Evolutionary conservation across 2,329 filamentous ascomycete species (phyloP), one percentile per base, ranked within the genome.

Genomic region (Aspergillus neoniger): DNA sequence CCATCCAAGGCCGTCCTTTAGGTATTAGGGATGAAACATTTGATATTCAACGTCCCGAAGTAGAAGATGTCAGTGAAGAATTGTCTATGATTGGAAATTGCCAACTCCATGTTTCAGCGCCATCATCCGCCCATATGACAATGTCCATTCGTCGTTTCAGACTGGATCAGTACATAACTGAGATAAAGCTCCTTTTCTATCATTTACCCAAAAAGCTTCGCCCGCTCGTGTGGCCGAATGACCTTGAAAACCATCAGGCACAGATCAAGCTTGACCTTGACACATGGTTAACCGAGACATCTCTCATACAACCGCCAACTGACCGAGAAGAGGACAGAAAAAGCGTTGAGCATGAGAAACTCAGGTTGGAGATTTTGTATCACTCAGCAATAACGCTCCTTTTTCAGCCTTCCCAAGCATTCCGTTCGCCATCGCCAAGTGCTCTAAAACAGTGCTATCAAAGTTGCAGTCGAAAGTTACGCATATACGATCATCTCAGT

Each of bases 1-100:
- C 75, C 2, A 77, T 78, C 6, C 76, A 78, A 58, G 76, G 76
- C 6, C 73, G 75, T 1, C 76, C 75, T 1, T 67, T 78, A 2
- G 74, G 75, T 1, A 72, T 77, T 15, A 64, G 74, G 10, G 76
- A 78, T 47, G 76, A 77, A 44, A 74, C 74, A 0, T 77, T 77
- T 56, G 75, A 78, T 54, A 63, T 77, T 2, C 56, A 67, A 15
- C 61, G 66, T 3, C 70, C 70, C 1, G 54, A 51, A 3, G 4
- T 66, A 5, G 43, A 62, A 17, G 58, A 63, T 25, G 39, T 67
- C 23, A 56, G 21, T 6, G 39, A 55, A 15, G 57, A 55, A 2
- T 14, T 44, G 43, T 12, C 25, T 8, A 32, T 28, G 9, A 36
- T 55, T 21, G 4, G 43, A 17, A 56, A 55, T 2, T 39, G 49